Conservation (phyloP, 345 rosid genomes). For the Citropsis articulata region DNA sequence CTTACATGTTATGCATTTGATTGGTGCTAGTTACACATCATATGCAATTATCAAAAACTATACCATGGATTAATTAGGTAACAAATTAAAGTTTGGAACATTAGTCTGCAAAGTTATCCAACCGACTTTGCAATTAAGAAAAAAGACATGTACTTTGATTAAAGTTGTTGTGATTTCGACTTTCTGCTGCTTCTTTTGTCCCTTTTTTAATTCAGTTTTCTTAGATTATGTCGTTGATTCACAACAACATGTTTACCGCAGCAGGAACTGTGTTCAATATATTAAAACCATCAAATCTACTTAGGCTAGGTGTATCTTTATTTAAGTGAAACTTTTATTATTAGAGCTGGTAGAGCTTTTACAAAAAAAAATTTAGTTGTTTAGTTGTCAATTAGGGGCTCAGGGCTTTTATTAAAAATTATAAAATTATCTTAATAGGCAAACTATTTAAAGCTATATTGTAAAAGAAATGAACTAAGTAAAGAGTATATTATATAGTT, state of each 20-base stretch:
- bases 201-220: neutral
- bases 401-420: too few relatives aligned
- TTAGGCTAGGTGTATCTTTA: too few relatives aligned
- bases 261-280: neutral
- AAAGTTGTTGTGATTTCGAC: constrained; percentile 5
- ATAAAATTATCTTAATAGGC: too few relatives aligned
- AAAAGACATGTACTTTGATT: neutral
- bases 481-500: too few relatives aligned
- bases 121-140: constrained; percentile 1
- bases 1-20: neutral
- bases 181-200: neutral
- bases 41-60: neutral
- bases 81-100: neutral
- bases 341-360: too few relatives aligned
- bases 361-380: too few relatives aligned
- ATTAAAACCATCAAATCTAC: too few relatives aligned
- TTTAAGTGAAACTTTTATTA: too few relatives aligned
- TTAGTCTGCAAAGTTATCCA: constrained; percentile 11
- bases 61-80: constrained; percentile 4
- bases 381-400: too few relatives aligned
- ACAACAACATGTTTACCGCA: neutral
- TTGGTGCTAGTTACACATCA: constrained; percentile 13
- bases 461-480: too few relatives aligned
- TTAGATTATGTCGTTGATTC: neutral
- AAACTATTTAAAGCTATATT: too few relatives aligned